Evolutionary conservation across 768 basidiomycete species (phyloP).

Genomic region (Auricularia cornea): DNA sequence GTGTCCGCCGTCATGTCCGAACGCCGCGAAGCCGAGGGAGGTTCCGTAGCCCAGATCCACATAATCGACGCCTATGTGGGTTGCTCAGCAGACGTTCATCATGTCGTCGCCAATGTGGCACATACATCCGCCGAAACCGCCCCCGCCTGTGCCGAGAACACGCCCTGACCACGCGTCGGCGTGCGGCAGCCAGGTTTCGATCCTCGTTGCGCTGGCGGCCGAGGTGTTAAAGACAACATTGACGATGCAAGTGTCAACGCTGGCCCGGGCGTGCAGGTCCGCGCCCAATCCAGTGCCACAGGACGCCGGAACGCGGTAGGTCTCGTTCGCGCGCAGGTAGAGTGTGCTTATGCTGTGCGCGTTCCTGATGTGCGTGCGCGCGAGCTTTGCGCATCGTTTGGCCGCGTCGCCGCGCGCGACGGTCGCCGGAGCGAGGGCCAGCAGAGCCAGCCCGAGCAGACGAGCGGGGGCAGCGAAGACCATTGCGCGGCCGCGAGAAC

Average conservation of each 20-base stretch:
- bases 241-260: neutral
- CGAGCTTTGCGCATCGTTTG: too few species aligned
- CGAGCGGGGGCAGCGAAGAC: too few species aligned
- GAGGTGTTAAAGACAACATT: neutral
- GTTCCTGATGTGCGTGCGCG: too few species aligned
- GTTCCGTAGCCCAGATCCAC: conserved; percentile 12
- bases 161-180: neutral
- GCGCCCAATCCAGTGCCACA: too few species aligned
- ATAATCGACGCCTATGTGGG: conserved; percentile 15
- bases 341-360: too few species aligned
- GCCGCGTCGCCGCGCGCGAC: too few species aligned
- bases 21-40: conserved; percentile 15
- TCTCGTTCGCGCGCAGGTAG: too few species aligned
- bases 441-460: too few species aligned
- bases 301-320: too few species aligned
- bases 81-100: neutral
- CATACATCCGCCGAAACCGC: neutral
- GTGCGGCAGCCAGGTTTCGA: neutral
- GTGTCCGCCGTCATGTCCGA: conserved; percentile 20
- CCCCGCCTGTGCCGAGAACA: neutral
- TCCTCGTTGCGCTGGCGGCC: neutral
- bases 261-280: too few species aligned
- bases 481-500: too few species aligned
- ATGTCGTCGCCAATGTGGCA: neutral
- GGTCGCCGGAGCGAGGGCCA: too few species aligned